These are phyloP conservation scores for Apiospora koreana DNA, from an alignment of 2,329 filamentous ascomycete species.

Conservation along the genomic window DNA sequence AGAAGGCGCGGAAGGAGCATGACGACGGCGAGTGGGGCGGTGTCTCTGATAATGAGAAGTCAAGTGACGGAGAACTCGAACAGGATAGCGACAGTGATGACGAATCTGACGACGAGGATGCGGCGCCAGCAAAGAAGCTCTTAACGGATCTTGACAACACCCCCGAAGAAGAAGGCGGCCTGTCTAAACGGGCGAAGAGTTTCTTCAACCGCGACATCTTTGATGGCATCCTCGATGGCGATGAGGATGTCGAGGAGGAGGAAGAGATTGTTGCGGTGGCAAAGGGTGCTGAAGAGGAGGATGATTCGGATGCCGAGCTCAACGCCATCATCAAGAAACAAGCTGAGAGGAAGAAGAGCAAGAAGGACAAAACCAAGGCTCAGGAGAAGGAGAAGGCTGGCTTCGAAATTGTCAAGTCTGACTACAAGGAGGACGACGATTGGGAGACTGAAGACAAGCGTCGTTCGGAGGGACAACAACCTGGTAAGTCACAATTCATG, in stretches of 20 bases:
- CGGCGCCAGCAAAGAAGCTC: constrained; percentile 46
- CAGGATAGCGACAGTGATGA: constrained; percentile 53
- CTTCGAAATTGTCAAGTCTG: constrained; percentile 64
- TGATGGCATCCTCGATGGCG: constrained; percentile 71
- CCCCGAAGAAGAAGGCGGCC: constrained; percentile 50
- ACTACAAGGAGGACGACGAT: constrained; percentile 45
- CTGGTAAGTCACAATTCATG: constrained; percentile 44
- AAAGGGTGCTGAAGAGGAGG: constrained; percentile 27
- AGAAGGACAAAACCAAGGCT: constrained; percentile 22
- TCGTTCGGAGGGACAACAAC: constrained; percentile 61
- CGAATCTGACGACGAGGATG: constrained; percentile 60
- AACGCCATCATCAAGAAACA: constrained; percentile 33
- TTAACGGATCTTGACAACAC: constrained; percentile 64
- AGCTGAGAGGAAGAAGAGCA: constrained; percentile 13
- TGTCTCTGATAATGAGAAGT: constrained; percentile 67
- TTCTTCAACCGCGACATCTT: constrained; percentile 98
- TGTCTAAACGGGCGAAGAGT: constrained; percentile 82
- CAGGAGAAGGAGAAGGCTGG: constrained; percentile 39
- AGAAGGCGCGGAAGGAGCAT: constrained; percentile 79
- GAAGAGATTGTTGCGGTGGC: constrained; percentile 32
- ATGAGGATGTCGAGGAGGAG: constrained; percentile 53
- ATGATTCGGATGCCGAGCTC: constrained; percentile 26
- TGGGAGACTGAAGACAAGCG: constrained; percentile 70
- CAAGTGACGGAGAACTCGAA: constrained; percentile 60
- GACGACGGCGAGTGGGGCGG: constrained; percentile 92